phyloP scores from a whole-genome alignment of 805 yeast genomes.

The Barnettozyma pratensis region DNA sequence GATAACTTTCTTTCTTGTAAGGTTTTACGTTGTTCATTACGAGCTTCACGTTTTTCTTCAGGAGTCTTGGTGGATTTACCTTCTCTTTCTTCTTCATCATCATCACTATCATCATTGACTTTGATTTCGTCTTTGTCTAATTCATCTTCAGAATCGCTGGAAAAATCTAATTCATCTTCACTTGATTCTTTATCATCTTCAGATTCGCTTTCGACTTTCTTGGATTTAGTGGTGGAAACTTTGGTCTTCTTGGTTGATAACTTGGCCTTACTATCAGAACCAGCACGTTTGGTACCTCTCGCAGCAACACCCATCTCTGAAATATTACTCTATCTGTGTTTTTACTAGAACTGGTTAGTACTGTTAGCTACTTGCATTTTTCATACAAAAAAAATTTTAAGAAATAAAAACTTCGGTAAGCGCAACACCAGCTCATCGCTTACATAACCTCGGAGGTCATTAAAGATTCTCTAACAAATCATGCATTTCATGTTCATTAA shows the following conservation, averaged over 20 bases:
- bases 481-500: neutral
- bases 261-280: conserved; percentile 7
- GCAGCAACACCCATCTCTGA: conserved; percentile 14
- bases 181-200: conserved; percentile 6
- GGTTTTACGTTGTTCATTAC: conserved; percentile 75
- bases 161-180: conserved; percentile 28
- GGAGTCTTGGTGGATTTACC: conserved; percentile 25
- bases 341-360: neutral
- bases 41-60: conserved; percentile 51
- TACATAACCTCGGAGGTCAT: neutral
- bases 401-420: conserved; percentile 4
- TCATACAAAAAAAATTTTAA: conserved; percentile 3
- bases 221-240: conserved; percentile 8
- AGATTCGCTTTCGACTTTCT: conserved; percentile 6
- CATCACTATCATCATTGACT: conserved; percentile 8
- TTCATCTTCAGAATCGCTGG: conserved; percentile 27
- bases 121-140: conserved; percentile 24
- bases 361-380: neutral
- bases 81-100: conserved; percentile 23
- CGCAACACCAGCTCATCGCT: conserved; percentile 9
- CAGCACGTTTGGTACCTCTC: conserved; percentile 21
- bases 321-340: neutral
- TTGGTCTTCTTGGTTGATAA: conserved; percentile 17
- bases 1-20: conserved; percentile 79
- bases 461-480: neutral